Evolutionary conservation across 257 asterid species (phyloP).

Genomic region (Solanum infundibuliforme): DNA sequence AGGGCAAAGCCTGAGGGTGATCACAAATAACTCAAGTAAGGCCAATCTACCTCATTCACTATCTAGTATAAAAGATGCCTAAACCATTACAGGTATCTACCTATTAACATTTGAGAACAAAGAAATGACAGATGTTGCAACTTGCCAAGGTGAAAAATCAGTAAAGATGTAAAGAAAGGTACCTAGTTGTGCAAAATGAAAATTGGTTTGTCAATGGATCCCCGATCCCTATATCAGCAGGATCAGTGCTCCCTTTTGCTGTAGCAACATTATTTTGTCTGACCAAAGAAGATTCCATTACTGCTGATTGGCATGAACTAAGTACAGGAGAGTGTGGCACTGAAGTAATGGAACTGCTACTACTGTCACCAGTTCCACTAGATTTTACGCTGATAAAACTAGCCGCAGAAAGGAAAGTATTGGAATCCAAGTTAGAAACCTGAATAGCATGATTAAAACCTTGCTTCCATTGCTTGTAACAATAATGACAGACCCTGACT

Average conservation of each 20-base stretch:
- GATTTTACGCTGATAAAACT: constrained; percentile 83
- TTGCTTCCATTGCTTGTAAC: constrained; percentile 69
- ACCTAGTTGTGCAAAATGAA: constrained; percentile 55
- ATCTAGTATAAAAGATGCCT: background rate
- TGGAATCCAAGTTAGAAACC: constrained; percentile 35
- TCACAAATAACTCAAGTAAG: background rate
- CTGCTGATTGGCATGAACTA: constrained; percentile 47
- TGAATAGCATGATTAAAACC: constrained; percentile 43
- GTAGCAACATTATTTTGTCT: constrained; percentile 25
- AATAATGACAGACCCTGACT: constrained; percentile 74
- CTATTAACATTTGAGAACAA: background rate
- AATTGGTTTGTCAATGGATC: constrained; percentile 24
- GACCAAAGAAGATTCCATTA: constrained; percentile 42
- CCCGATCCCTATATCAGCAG: constrained; percentile 19
- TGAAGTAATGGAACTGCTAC: constrained; percentile 44
- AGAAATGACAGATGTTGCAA: background rate
- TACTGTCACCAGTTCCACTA: constrained; percentile 62
- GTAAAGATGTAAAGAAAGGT: constrained; percentile 1
- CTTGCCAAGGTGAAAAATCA: constrained; percentile 4
- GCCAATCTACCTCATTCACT: background rate
- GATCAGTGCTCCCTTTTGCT: constrained; percentile 19
- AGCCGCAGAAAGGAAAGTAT: constrained; percentile 53
- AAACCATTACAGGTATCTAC: background rate
- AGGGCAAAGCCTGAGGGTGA: background rate
- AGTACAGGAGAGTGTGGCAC: constrained; percentile 44